These are phyloP conservation scores for Myochromella boudieri DNA, from an alignment of 768 basidiomycete genomes.

Conservation along the genomic window DNA sequence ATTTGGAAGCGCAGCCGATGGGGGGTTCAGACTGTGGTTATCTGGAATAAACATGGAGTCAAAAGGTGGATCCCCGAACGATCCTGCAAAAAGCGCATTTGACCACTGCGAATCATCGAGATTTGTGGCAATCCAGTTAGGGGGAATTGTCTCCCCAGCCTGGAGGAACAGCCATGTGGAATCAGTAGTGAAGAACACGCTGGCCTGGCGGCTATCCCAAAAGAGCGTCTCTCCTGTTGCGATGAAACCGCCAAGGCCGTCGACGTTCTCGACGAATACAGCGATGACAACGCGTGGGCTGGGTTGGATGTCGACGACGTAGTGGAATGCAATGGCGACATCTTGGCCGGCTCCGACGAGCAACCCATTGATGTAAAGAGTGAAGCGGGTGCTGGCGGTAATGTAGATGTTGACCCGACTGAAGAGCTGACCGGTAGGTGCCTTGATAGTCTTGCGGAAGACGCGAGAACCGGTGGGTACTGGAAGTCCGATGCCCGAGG, in stretches of 20 bases:
- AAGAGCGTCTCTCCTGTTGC: not conserved
- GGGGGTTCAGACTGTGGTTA: no score
- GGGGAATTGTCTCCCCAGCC: no score
- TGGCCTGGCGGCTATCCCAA: no score
- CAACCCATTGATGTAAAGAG: constrained; percentile 26
- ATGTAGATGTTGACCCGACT: constrained; percentile 23
- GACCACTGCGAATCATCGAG: no score
- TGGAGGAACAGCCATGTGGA: no score
- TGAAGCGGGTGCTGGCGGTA: constrained; percentile 21
- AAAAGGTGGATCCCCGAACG: no score
- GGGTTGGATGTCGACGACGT: constrained; percentile 11
- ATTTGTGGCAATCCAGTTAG: no score
- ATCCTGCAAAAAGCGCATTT: no score
- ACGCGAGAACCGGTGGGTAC: constrained; percentile 23
- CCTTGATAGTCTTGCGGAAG: constrained; percentile 25
- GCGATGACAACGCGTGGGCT: constrained; percentile 16
- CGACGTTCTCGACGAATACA: constrained; percentile 4
- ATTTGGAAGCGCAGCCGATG: no score
- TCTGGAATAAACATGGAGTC: no score
- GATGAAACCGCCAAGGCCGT: not conserved
- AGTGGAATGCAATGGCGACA: constrained; percentile 12
- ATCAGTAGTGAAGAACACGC: no score
- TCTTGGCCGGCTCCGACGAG: constrained; percentile 18
- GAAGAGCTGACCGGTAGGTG: constrained; percentile 20
- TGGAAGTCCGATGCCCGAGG: not conserved